A percentile compares a stretch with the other conserved stretches of the same genome.
Evolutionary conservation across 2,329 filamentous ascomycete genomes (phyloP).

Genomic region (Pseudogymnoascus sp.): DNA sequence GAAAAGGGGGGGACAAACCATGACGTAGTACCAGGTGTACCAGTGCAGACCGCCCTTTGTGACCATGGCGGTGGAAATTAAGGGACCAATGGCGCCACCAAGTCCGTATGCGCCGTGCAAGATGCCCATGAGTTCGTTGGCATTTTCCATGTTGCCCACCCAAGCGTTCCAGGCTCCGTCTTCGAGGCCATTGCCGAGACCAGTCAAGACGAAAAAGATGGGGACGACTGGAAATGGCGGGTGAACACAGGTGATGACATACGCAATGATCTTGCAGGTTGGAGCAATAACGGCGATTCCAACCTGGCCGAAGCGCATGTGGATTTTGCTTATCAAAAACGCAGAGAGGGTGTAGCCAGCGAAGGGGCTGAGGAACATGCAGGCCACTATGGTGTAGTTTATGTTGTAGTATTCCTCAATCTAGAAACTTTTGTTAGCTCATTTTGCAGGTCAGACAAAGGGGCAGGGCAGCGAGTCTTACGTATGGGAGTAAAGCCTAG

Average conservation of each 20-base stretch:
- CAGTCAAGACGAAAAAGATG: conserved; percentile 56
- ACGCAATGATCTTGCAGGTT: conserved; percentile 55
- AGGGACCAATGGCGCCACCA: conserved; percentile 61
- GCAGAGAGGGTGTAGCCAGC: conserved; percentile 58
- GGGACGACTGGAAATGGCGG: conserved; percentile 63
- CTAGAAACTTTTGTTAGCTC: conserved; percentile 26
- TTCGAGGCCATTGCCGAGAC: conserved; percentile 64
- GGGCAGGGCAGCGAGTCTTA: conserved; percentile 18
- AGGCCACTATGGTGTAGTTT: conserved; percentile 55
- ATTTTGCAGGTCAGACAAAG: not conserved
- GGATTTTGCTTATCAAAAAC: conserved; percentile 57
- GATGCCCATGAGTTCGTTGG: conserved; percentile 68
- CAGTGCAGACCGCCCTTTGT: conserved; percentile 54
- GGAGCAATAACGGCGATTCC: conserved; percentile 64
- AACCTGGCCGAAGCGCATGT: conserved; percentile 65
- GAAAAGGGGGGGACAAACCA: conserved; percentile 42
- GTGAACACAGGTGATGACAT: conserved; percentile 57
- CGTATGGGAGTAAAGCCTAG: conserved; percentile 40
- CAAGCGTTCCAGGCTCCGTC: conserved; percentile 55
- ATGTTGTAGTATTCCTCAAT: conserved; percentile 57
- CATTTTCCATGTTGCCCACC: conserved; percentile 57
- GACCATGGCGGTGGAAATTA: conserved; percentile 68
- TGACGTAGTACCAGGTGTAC: conserved; percentile 64
- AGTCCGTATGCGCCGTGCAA: conserved; percentile 67
- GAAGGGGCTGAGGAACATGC: conserved; percentile 61